Percentiles rank a stretch among this genome's conserved stretches.
phyloP scores from a whole-genome alignment of 257 asterid species.

The Solanum habrochaites region DNA sequence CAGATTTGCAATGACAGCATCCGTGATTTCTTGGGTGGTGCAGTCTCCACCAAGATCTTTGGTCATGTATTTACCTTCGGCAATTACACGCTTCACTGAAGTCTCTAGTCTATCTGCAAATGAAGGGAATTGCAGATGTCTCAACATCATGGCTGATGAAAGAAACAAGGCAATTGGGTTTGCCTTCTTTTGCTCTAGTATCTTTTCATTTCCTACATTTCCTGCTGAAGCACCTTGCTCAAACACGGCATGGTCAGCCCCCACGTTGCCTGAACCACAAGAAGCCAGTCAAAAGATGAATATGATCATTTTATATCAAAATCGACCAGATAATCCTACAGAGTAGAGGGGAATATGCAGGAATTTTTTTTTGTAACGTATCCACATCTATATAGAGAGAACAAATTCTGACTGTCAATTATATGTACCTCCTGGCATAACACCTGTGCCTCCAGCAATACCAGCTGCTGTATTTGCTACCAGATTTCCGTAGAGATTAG shows the following conservation, averaged over 20 bases:
- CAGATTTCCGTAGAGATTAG: constrained; percentile 91
- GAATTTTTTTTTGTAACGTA: background rate
- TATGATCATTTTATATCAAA: background rate
- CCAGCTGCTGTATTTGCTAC: constrained; percentile 94
- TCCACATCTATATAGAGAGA: background rate
- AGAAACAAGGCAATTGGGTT: constrained; percentile 88
- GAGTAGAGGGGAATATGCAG: background rate
- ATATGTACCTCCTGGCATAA: constrained; percentile 85
- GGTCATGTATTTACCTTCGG: constrained; percentile 60
- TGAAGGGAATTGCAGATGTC: constrained; percentile 95
- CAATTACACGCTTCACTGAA: constrained; percentile 67
- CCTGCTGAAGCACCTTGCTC: constrained; percentile 99
- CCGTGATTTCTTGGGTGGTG: constrained; percentile 83
- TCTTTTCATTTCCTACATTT: constrained; percentile 69
- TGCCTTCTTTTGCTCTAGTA: constrained; percentile 60
- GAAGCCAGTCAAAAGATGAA: background rate
- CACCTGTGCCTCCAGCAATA: constrained; percentile 98
- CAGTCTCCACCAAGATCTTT: constrained; percentile 85
- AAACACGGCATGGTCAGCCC: constrained; percentile 84
- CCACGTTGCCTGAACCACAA: constrained; percentile 60
- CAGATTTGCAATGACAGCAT: constrained; percentile 73
- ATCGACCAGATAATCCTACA: background rate
- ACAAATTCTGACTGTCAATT: background rate
- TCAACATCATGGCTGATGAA: constrained; percentile 93
- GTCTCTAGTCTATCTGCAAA: constrained; percentile 89